phyloP scores from a whole-genome alignment of 139 green algal species.

The Closterium sp. region DNA sequence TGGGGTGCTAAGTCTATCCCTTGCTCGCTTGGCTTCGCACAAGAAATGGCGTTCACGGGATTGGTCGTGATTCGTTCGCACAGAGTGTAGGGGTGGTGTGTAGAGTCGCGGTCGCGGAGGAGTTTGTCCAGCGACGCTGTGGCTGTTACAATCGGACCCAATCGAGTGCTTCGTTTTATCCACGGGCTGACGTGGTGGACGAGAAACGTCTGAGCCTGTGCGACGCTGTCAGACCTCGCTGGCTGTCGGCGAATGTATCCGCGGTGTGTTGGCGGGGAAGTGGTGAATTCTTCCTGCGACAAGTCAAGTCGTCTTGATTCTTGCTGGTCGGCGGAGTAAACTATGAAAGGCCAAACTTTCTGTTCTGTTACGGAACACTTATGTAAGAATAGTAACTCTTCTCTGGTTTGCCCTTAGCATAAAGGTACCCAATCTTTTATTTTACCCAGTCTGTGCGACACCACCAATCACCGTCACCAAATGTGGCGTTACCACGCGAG shows the following conservation, averaged over 20 bases:
- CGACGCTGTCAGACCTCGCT: background rate
- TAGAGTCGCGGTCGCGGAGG: background rate
- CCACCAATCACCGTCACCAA: too few species aligned
- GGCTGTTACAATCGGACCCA: too few species aligned
- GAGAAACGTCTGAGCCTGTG: background rate
- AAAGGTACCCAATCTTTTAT: too few species aligned
- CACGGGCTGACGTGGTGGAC: background rate
- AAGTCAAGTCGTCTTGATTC: background rate
- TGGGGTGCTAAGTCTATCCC: too few species aligned
- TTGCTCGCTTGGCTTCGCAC: too few species aligned
- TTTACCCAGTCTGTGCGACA: too few species aligned
- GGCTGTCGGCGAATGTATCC: background rate
- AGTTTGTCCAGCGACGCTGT: too few species aligned
- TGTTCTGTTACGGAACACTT: too few species aligned
- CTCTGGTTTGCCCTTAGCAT: too few species aligned
- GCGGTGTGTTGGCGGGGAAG: background rate
- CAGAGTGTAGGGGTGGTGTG: background rate
- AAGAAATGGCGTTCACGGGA: background rate
- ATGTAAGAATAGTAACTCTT: too few species aligned
- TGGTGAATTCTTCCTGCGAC: background rate
- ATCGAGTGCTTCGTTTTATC: background rate
- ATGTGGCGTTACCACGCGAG: too few species aligned
- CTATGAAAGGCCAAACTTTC: background rate
- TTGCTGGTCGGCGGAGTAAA: background rate
- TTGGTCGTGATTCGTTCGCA: background rate